Evolutionary conservation across 2,329 filamentous ascomycete species (phyloP).

Genomic region (Xylariomycetidae sp.): DNA sequence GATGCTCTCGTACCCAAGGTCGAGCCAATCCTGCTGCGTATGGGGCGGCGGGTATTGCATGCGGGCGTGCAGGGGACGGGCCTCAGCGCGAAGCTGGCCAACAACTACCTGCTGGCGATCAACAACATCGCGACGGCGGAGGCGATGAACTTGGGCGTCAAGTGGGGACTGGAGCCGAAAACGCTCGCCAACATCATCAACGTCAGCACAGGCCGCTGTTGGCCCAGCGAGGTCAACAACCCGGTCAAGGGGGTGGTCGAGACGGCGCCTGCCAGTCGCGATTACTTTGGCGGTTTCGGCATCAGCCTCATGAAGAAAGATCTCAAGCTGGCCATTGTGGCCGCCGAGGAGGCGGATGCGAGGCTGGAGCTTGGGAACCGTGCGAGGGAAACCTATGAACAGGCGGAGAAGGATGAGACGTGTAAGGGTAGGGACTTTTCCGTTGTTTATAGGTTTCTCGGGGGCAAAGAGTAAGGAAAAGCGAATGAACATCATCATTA

Average conservation of each 20-base stretch:
- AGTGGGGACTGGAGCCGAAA: slow-evolving; percentile 52
- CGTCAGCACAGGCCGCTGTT: slow-evolving; percentile 87
- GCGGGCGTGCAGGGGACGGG: slow-evolving; percentile 81
- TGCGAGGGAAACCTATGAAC: slow-evolving; percentile 62
- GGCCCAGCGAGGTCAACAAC: slow-evolving; percentile 95
- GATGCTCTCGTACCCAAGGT: slow-evolving; percentile 55
- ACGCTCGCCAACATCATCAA: slow-evolving; percentile 84
- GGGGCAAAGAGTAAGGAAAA: slow-evolving; percentile 47
- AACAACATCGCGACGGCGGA: slow-evolving; percentile 75
- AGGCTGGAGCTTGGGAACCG: slow-evolving; percentile 57
- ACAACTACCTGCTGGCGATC: slow-evolving; percentile 92
- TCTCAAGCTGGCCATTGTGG: slow-evolving; percentile 64
- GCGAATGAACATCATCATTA: no score
- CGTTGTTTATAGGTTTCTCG: slow-evolving; percentile 68
- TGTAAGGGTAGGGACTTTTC: slow-evolving; percentile 73
- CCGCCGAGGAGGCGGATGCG: slow-evolving; percentile 61
- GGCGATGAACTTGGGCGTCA: slow-evolving; percentile 60
- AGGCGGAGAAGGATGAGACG: slow-evolving; percentile 52
- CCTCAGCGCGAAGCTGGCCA: slow-evolving; percentile 86
- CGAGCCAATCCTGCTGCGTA: slow-evolving; percentile 64
- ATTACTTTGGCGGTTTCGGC: slow-evolving; percentile 73
- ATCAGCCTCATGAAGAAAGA: slow-evolving; percentile 78
- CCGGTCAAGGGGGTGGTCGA: slow-evolving; percentile 81
- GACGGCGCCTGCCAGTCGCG: slow-evolving; percentile 66
- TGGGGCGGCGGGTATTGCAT: slow-evolving; percentile 84